Percentiles rank a stretch among this genome's conserved stretches.
phyloP scores from a whole-genome alignment of 768 basidiomycete genomes.

The Tulasnella sp. region DNA sequence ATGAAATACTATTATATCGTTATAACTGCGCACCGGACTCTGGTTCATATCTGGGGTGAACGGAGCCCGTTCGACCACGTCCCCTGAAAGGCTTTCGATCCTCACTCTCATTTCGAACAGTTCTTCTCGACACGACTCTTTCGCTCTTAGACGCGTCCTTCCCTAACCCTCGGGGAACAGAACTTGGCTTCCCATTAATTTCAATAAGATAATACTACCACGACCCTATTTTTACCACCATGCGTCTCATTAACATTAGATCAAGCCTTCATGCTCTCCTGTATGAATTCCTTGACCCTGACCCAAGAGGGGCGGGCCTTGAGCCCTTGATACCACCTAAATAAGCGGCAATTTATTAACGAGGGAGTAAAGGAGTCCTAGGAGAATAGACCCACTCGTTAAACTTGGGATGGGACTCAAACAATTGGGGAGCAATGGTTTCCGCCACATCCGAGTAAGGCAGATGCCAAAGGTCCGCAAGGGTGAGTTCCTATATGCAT shows the following conservation, averaged over 20 bases:
- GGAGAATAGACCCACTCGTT: background rate
- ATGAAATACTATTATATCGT: background rate
- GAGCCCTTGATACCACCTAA: constrained; percentile 33
- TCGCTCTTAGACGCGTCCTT: too few relatives aligned
- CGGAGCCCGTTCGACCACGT: background rate
- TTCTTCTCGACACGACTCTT: too few relatives aligned
- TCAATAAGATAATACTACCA: background rate
- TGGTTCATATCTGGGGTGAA: background rate
- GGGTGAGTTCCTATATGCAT: background rate
- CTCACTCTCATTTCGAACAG: background rate
- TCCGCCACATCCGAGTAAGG: constrained; percentile 19
- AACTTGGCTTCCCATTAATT: too few relatives aligned
- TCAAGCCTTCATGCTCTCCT: background rate
- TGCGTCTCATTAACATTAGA: too few relatives aligned
- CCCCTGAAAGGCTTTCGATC: background rate
- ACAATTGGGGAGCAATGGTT: background rate
- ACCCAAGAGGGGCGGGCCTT: constrained; percentile 28
- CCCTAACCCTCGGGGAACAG: too few relatives aligned
- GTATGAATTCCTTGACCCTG: constrained; percentile 2
- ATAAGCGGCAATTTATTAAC: background rate
- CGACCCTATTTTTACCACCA: background rate
- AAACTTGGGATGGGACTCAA: constrained; percentile 29
- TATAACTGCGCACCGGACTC: background rate
- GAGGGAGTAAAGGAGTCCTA: background rate
- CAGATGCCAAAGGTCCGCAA: constrained; percentile 35